Conservation (phyloP, 2,329 filamentous ascomycete genomes). For the Penicillium glabrum region DNA sequence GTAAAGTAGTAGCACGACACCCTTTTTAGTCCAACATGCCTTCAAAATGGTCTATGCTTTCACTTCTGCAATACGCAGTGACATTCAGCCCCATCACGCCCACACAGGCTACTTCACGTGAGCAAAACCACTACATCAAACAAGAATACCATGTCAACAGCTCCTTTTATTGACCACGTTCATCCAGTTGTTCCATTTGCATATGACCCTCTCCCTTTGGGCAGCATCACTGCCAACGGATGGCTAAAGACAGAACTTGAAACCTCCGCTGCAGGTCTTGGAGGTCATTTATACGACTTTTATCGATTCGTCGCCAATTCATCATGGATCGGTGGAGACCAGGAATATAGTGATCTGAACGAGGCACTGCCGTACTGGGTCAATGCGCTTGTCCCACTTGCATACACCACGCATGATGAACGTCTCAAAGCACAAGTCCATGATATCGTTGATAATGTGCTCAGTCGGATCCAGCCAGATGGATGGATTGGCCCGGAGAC, state of each 20-base stretch:
- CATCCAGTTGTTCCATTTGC: conserved; percentile 9
- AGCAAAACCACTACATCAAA: not conserved
- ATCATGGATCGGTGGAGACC: conserved; percentile 52
- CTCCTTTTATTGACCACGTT: not conserved
- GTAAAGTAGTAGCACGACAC: not conserved
- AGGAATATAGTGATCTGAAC: conserved; percentile 55
- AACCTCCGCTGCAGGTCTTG: conserved; percentile 52
- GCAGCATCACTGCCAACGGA: conserved; percentile 51
- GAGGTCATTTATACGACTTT: conserved; percentile 56
- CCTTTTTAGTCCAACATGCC: not conserved
- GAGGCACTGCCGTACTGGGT: conserved; percentile 61
- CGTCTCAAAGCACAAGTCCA: conserved; percentile 53
- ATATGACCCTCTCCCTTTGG: conserved; percentile 41
- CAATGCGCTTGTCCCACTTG: conserved; percentile 58
- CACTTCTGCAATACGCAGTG: not conserved
- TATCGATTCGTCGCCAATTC: conserved; percentile 56
- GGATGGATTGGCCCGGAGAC: conserved; percentile 60
- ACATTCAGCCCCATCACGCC: not conserved
- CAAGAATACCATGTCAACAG: not conserved
- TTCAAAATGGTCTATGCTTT: not conserved
- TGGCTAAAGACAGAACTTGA: conserved; percentile 55
- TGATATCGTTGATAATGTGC: conserved; percentile 46
- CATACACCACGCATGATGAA: conserved; percentile 51
- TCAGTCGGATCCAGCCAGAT: conserved; percentile 52
- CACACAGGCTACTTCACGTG: not conserved